Percentiles rank a stretch among this genome's conserved stretches.
phyloP scores from a whole-genome alignment of 2,329 filamentous ascomycete species.

The Falciphora oryzae region DNA sequence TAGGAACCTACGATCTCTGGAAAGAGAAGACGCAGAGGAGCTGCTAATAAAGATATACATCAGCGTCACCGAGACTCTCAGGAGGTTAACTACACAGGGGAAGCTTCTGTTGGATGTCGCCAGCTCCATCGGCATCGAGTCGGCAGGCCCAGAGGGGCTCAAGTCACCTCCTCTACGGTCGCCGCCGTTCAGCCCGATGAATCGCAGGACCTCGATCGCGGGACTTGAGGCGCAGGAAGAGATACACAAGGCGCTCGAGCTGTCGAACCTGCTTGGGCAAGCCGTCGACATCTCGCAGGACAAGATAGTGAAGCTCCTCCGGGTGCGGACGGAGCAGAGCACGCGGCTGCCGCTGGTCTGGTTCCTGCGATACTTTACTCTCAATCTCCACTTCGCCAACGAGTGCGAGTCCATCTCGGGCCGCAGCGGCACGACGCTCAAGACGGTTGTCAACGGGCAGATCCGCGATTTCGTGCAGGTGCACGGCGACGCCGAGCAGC shows the following conservation, averaged over 20 bases:
- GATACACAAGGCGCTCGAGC: constrained; percentile 68
- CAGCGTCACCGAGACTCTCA: constrained; percentile 77
- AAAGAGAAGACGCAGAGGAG: constrained; percentile 76
- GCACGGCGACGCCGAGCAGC: constrained; percentile 66
- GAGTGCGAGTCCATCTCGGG: constrained; percentile 83
- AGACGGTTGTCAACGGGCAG: constrained; percentile 73
- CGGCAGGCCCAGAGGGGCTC: constrained; percentile 29
- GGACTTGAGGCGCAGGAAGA: constrained; percentile 61
- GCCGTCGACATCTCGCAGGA: constrained; percentile 78
- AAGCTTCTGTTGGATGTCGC: constrained; percentile 95
- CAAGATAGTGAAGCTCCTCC: constrained; percentile 67
- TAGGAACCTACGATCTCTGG: constrained; percentile 78
- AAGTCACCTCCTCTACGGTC: constrained; percentile 45
- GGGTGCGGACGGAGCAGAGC: constrained; percentile 70
- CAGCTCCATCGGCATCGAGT: constrained; percentile 56
- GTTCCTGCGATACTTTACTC: constrained; percentile 75
- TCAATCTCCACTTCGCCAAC: constrained; percentile 78
- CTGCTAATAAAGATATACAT: constrained; percentile 80
- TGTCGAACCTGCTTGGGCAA: constrained; percentile 72
- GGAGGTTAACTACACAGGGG: constrained; percentile 81
- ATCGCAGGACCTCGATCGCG: constrained; percentile 29
- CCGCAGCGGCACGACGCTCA: constrained; percentile 67
- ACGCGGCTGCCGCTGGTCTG: constrained; percentile 59
- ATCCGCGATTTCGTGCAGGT: constrained; percentile 74
- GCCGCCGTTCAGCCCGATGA: constrained; percentile 45